phyloP scores from a whole-genome alignment of 305 asterid genomes.

The Fraxinus nigra region DNA sequence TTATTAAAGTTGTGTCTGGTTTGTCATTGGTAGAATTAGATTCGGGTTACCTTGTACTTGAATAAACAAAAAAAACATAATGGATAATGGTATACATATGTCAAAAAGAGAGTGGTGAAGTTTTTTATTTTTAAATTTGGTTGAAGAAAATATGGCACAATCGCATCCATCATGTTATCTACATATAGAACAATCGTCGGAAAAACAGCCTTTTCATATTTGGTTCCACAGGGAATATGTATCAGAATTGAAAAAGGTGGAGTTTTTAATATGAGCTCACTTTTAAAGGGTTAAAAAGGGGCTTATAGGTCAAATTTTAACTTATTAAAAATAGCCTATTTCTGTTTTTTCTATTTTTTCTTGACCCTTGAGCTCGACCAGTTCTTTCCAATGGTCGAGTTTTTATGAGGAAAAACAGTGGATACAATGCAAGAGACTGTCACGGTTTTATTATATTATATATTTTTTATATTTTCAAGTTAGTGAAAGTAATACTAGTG shows the following conservation, averaged over 20 bases:
- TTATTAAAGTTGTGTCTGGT: background rate
- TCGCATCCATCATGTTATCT: background rate
- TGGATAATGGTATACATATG: too few species aligned
- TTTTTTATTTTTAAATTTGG: too few species aligned
- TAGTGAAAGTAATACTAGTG: too few species aligned
- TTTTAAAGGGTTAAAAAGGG: background rate
- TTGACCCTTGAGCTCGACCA: background rate
- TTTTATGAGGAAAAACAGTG: too few species aligned
- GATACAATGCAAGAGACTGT: too few species aligned
- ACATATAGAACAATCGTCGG: background rate
- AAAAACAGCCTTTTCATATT: background rate
- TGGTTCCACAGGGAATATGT: background rate
- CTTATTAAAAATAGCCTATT: background rate
- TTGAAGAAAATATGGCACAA: background rate
- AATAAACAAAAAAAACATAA: background rate
- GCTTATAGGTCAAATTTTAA: background rate
- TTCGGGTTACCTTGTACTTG: background rate
- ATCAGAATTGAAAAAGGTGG: background rate
- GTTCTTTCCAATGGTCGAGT: background rate
- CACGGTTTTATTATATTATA: too few species aligned
- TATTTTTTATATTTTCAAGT: too few species aligned
- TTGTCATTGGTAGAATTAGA: background rate
- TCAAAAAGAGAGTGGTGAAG: too few species aligned
- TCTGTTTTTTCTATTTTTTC: background rate
- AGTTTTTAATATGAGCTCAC: background rate